Percentiles rank a stretch among this genome's conserved stretches.
Evolutionary conservation across 225 moss, liverwort and hornwort species (phyloP).

Genomic region (Pleurozium schreberi): DNA sequence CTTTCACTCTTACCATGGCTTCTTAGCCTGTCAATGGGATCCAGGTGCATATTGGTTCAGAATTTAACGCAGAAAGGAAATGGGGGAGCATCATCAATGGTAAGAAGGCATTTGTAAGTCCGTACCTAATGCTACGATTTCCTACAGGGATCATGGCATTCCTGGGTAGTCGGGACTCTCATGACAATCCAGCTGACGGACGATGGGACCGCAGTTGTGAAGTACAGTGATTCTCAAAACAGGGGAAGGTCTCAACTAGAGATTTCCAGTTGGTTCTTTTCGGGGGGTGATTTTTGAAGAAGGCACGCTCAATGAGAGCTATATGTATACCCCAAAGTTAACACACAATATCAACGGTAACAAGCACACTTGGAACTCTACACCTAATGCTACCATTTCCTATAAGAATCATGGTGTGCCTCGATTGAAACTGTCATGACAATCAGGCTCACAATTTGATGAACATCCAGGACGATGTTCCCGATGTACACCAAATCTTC

Average conservation of each 20-base stretch:
- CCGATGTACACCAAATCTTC: background rate
- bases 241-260: background rate
- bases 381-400: background rate
- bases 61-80: background rate
- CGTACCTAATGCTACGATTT: background rate
- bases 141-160: background rate
- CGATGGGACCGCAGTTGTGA: background rate
- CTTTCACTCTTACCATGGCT: slow-evolving; percentile 36
- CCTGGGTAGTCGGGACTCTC: background rate
- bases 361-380: background rate
- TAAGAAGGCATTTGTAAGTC: background rate
- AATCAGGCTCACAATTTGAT: background rate
- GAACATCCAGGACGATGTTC: background rate
- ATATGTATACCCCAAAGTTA: background rate
- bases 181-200: background rate
- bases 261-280: background rate
- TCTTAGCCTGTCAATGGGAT: background rate
- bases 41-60: background rate
- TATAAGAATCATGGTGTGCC: background rate
- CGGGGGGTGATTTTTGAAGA: background rate
- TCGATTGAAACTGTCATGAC: background rate
- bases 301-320: background rate
- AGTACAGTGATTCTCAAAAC: background rate
- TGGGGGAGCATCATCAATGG: background rate
- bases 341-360: background rate